These are phyloP conservation scores for Gliomastix tumulicola DNA, from an alignment of 2,329 filamentous ascomycete species.

Conservation along the genomic window DNA sequence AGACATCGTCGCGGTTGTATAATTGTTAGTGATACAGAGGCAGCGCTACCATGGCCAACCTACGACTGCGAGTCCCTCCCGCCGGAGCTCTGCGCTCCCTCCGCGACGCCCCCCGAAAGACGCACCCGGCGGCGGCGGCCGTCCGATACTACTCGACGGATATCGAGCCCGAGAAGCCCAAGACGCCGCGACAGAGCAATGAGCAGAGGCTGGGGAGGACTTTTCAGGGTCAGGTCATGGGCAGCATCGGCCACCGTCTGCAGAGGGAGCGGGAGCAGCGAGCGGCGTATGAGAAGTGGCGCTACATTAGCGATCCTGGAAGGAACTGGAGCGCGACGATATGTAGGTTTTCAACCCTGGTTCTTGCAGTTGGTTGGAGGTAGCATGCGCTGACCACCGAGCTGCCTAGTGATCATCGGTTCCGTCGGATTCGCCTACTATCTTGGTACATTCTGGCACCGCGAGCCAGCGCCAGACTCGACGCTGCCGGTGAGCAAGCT, in stretches of 20 bases:
- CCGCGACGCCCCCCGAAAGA: conserved; percentile 10
- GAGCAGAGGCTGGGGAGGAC: conserved; percentile 29
- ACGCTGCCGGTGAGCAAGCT: conserved; percentile 51
- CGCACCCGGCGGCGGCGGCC: conserved; percentile 4
- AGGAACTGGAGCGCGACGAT: conserved; percentile 48
- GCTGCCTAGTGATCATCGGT: conserved; percentile 39
- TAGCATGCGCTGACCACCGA: conserved; percentile 3
- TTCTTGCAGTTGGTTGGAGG: neutral
- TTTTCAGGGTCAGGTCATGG: conserved; percentile 54
- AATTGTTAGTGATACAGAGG: no score
- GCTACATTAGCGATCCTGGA: conserved; percentile 28
- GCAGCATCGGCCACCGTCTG: conserved; percentile 48
- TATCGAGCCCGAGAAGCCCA: conserved; percentile 24
- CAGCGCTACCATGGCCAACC: conserved; percentile 21
- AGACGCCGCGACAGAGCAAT: conserved; percentile 20
- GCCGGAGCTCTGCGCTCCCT: conserved; percentile 20
- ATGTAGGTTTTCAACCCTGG: conserved; percentile 29
- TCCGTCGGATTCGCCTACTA: conserved; percentile 48
- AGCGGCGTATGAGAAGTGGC: conserved; percentile 38
- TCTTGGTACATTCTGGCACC: conserved; percentile 48
- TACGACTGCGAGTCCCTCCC: conserved; percentile 21
- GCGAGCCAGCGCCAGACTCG: conserved; percentile 42
- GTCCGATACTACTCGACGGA: conserved; percentile 24
- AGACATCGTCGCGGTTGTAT: no score
- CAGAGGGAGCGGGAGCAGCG: conserved; percentile 47